Base-by-base conservation (phyloP, 257 asterid genomes). In the Paraleonurus japonicus region DNA sequence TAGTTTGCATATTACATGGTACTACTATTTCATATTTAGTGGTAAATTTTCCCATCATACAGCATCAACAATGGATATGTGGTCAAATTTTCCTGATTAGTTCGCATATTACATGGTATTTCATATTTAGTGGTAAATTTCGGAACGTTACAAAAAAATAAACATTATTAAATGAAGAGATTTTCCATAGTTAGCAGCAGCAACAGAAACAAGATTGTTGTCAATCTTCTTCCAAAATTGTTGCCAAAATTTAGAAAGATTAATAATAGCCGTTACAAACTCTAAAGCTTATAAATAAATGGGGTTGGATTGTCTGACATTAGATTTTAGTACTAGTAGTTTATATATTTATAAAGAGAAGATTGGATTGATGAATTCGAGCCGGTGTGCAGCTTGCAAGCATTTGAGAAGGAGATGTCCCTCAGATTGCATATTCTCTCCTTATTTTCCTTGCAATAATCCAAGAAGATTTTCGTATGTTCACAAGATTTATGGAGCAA, bases 381-480 rank as follows among this genome's bases (percentile, higher is more conserved):
- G 76, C 16, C 85, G 96, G 2, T 92, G 96, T 62, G 97, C 96
- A 16, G 97, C 85, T 4, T 92, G 97, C 88, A 88, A 82, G 76
- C 88, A 86, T 67, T 71, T 88, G 77, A 83, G 93, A 66, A 83
- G 91, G 61, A 81, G 84, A 65, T 90, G 93, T 57, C 84, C 89
- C 47, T 78, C 95, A 4, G 86, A 84, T 48, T 88, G 96, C 75
- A 82, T 90, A 62, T 82, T 90, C 65, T 63, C 95, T 7, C 90
- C 92, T 22, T 86, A 85, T 50, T 92, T 92, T 28, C 98, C 98
- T 22, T 73, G 93, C 33, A 78, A 70, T 9, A 82, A 92, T 65
- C 90, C 93, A 7, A 80, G 78, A 33, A 84, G 90, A 78, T 92
- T 89, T 47, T 67, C 76, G 16, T 78, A 73, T 7, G 94, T 89